phyloP scores from a whole-genome alignment of 441 rosid species.

The Pelargonium citronellum region DNA sequence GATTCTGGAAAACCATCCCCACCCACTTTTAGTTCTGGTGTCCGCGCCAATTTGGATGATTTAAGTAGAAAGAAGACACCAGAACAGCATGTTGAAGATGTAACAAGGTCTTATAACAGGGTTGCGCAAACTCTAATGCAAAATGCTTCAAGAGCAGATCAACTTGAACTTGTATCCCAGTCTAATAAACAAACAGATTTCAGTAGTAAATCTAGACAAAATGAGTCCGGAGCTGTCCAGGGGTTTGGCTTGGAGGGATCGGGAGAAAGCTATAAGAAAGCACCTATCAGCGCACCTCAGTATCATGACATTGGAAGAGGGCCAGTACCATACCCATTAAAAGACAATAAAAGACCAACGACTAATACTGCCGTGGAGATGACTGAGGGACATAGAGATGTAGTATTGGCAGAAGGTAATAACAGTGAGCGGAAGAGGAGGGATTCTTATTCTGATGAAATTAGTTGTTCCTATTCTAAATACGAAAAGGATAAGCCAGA shows the following conservation, averaged over 20 bases:
- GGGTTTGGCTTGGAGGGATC: slow-evolving; percentile 54
- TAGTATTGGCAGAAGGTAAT: slow-evolving; percentile 33
- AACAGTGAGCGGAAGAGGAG: slow-evolving; percentile 43
- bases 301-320: slow-evolving; percentile 52
- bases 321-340: slow-evolving; percentile 33
- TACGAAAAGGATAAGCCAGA: slow-evolving; percentile 79
- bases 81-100: slow-evolving; percentile 46
- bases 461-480: slow-evolving; percentile 56
- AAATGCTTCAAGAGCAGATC: slow-evolving; percentile 36
- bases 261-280: slow-evolving; percentile 67
- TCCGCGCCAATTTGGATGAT: slow-evolving; percentile 10
- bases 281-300: slow-evolving; percentile 29
- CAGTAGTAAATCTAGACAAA: slow-evolving; percentile 45
- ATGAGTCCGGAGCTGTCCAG: slow-evolving; percentile 36
- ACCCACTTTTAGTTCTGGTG: slow-evolving; percentile 34
- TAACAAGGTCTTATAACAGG: slow-evolving; percentile 37
- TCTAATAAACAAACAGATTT: slow-evolving; percentile 39
- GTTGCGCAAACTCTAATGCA: slow-evolving; percentile 46
- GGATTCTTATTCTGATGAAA: slow-evolving; percentile 58
- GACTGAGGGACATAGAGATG: slow-evolving; percentile 45
- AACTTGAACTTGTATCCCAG: slow-evolving; percentile 43
- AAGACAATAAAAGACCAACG: slow-evolving; percentile 47
- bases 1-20: slow-evolving; percentile 54
- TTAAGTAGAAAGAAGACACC: slow-evolving; percentile 36
- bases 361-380: slow-evolving; percentile 29